Conservation (phyloP, 495 filamentous ascomycete species). For the Cladorrhinum samala region DNA sequence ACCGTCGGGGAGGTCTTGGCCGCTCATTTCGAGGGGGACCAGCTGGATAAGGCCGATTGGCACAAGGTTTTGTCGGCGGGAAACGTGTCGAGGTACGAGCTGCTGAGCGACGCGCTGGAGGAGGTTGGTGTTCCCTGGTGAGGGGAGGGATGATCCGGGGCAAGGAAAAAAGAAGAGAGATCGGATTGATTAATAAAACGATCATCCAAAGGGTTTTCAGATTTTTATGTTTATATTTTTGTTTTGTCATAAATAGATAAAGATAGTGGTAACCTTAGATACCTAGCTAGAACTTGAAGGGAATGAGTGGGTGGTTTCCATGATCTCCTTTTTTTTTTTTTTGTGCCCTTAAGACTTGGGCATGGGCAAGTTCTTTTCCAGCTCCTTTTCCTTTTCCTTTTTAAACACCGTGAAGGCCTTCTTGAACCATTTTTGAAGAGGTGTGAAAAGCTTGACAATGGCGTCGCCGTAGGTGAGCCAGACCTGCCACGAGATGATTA, state of each 20-base stretch:
- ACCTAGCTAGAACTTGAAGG: too few relatives aligned
- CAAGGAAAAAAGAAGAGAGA: not conserved
- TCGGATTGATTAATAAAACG: not conserved
- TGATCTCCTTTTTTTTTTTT: too few relatives aligned
- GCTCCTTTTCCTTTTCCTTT: not conserved
- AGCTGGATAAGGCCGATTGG: constrained; percentile 17
- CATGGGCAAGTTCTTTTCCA: too few relatives aligned
- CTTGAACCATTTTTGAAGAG: not conserved
- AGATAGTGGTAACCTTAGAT: not conserved
- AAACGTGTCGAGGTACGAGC: constrained; percentile 15
- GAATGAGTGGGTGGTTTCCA: too few relatives aligned
- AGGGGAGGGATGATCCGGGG: not conserved
- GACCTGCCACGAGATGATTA: constrained; percentile 12
- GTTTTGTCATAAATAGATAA: not conserved
- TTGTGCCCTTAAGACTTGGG: too few relatives aligned
- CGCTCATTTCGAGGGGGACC: not conserved
- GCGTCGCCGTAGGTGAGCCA: constrained; percentile 14
- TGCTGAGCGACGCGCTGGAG: constrained; percentile 15
- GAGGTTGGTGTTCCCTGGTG: constrained; percentile 14
- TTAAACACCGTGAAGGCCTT: not conserved
- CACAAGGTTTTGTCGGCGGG: constrained; percentile 7
- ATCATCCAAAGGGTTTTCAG: not conserved
- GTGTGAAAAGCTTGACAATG: constrained; percentile 1
- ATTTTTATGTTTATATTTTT: not conserved
- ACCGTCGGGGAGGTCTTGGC: constrained; percentile 13